Conservation (phyloP, 108 stramenopile species). For the Cyclostephanos invisitatus region DNA sequence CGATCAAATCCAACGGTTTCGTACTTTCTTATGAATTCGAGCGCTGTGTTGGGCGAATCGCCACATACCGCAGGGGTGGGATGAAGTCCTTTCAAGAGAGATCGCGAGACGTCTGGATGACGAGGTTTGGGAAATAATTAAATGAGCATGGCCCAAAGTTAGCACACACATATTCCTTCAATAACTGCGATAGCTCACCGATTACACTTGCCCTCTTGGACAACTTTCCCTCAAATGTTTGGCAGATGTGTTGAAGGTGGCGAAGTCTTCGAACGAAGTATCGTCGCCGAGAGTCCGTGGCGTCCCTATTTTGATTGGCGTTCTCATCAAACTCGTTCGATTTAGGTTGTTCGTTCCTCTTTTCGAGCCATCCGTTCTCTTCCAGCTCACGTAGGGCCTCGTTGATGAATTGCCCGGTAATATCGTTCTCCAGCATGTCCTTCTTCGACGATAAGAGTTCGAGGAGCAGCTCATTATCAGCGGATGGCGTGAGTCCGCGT, state of each 20-base stretch:
- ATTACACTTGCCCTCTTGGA: constrained; percentile 38
- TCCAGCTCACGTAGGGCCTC: constrained; percentile 55
- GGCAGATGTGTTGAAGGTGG: constrained; percentile 85
- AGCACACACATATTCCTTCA: neutral
- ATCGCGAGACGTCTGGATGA: constrained; percentile 40
- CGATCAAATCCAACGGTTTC: constrained; percentile 70
- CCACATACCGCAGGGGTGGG: constrained; percentile 89
- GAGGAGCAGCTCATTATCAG: constrained; percentile 63
- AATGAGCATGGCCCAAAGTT: neutral
- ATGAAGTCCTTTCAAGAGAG: constrained; percentile 66
- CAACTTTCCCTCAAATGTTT: constrained; percentile 64
- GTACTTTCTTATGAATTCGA: constrained; percentile 67
- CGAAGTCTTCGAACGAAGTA: constrained; percentile 78
- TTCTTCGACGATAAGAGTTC: constrained; percentile 75
- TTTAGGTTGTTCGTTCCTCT: constrained; percentile 9
- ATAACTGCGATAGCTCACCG: constrained; percentile 16
- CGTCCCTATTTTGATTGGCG: constrained; percentile 7
- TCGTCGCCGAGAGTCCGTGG: constrained; percentile 8
- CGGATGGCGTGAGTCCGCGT: constrained; percentile 67
- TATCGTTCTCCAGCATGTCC: constrained; percentile 77
- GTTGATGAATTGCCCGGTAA: constrained; percentile 73
- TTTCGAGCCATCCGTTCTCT: constrained; percentile 52
- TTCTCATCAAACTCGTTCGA: constrained; percentile 28
- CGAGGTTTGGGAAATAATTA: neutral
- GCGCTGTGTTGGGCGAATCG: constrained; percentile 49